A percentile compares a stretch with the other conserved stretches of the same genome.
These are phyloP conservation scores for Kodamaea jinghongensis DNA, from an alignment of 805 yeast genomes.

Conservation along the genomic window DNA sequence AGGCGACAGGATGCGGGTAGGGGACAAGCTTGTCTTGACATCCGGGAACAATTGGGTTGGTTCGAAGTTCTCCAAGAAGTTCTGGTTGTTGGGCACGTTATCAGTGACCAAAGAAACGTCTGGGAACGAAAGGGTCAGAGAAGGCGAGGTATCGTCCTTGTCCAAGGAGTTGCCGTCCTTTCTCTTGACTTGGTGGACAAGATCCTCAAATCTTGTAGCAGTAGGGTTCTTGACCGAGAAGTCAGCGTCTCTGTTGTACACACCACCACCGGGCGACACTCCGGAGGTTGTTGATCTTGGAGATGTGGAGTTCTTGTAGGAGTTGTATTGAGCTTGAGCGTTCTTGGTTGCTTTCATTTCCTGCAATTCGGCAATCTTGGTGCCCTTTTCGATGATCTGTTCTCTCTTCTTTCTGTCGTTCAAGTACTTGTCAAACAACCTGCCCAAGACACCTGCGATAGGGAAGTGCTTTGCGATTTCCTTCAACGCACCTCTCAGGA, in stretches of 20 bases:
- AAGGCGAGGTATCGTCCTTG: conserved; percentile 32
- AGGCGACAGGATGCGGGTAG: conserved; percentile 39
- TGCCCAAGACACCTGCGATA: conserved; percentile 34
- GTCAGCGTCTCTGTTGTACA: conserved; percentile 14
- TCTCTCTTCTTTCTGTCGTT: conserved; percentile 42
- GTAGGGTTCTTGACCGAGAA: conserved; percentile 10
- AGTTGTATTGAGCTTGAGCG: conserved; percentile 15
- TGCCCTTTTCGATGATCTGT: conserved; percentile 36
- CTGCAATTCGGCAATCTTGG: conserved; percentile 37
- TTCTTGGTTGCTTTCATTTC: conserved; percentile 28
- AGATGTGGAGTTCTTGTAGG: conserved; percentile 9
- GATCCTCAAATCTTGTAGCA: conserved; percentile 25
- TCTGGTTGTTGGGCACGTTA: conserved; percentile 45
- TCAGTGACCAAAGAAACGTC: conserved; percentile 57
- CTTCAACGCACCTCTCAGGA: conserved; percentile 35
- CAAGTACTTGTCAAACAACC: conserved; percentile 42
- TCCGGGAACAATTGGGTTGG: conserved; percentile 56
- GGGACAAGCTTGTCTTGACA: conserved; percentile 32
- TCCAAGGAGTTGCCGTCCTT: conserved; percentile 7
- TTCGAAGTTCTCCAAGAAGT: conserved; percentile 51
- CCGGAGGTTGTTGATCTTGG: conserved; percentile 22
- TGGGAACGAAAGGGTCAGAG: conserved; percentile 42
- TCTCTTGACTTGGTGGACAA: conserved; percentile 32
- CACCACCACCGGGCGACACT: conserved; percentile 27
- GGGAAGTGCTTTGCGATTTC: conserved; percentile 40